Base-by-base conservation (phyloP, 257 asterid genomes). In the Sherardia arvensis region DNA sequence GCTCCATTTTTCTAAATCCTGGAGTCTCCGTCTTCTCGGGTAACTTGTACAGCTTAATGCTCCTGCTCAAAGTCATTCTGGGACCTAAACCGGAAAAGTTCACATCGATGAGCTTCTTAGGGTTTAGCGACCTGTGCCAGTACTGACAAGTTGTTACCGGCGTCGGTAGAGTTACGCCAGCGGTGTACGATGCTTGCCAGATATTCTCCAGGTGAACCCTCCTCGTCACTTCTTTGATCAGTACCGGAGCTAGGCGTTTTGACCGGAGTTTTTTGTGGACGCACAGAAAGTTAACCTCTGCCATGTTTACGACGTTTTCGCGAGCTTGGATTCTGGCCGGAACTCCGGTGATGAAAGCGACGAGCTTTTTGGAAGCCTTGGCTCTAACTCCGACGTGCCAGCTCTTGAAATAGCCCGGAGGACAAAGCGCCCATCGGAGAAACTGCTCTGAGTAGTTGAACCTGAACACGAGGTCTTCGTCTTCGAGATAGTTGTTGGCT, bases 111-210 rank as follows among this genome's bases (percentile, higher is more conserved):
- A 81, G 86, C 54, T 81, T 81, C 78, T 81, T 81, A 1, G 86
- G 86, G 63, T 81, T 78, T 48, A 78, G 51, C 1, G 86, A 73
- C 58, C 86, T 73, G 49, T 81, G 84, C 83, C 81, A 81, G 72
- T 78, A 81, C 53, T 78, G 81, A 34, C 84, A 78, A 17, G 78
- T 73, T 5, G 80, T 70, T 7, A 78, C 53, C 0, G 84, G 86
- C 0, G 84, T 81, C 1, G 86, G 86, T 53, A 81, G 78, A 66
- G 78, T 71, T 27, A 82, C 83, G 3, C 88, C 85, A 0, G 83
- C 83, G 55, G 88, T 82, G n/a, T 79, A 82, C 1, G 85, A 79
- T 0, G 85, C 88, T 71, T 82, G 88, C 85, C 85, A 82, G 33
- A 79, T 73, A 53, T 82, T 75, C 59, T 82, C 85, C 66, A 79